Conservation (phyloP, 768 basidiomycete species). For the Termitomyces sp. region DNA sequence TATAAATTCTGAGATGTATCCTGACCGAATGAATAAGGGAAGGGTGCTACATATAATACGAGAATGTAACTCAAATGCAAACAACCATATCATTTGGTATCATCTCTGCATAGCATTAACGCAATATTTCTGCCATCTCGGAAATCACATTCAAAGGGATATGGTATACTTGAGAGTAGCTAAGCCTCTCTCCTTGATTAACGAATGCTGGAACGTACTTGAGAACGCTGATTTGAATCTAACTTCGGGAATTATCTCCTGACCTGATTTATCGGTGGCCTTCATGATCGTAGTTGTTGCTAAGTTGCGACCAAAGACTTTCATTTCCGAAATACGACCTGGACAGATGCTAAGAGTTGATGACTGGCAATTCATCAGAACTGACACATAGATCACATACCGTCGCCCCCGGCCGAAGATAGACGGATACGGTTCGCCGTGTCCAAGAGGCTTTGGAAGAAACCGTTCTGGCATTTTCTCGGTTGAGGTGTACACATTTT, state of each 20-base stretch:
- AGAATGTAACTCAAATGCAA: neutral
- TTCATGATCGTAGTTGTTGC: conserved; percentile 21
- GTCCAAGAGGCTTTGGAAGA: conserved; percentile 16
- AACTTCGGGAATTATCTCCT: conserved; percentile 14
- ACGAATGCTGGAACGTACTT: neutral
- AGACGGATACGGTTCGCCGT: conserved; percentile 13
- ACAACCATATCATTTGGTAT: neutral
- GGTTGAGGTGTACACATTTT: conserved; percentile 22
- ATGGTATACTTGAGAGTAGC: neutral
- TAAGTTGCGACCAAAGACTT: conserved; percentile 20
- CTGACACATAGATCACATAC: no score
- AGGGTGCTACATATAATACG: neutral
- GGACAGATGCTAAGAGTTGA: conserved; percentile 17
- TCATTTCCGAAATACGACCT: conserved; percentile 19
- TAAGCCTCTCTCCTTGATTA: neutral
- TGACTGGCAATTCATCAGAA: neutral
- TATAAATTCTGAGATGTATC: neutral
- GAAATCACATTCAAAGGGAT: neutral
- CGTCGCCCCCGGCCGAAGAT: conserved; percentile 32
- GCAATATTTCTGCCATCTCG: neutral
- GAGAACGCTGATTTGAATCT: conserved; percentile 1
- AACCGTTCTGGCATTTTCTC: conserved; percentile 16
- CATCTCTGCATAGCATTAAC: neutral
- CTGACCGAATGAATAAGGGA: neutral
- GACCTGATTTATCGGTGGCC: conserved; percentile 20